phyloP scores from a whole-genome alignment of 2,329 filamentous ascomycete species.

The Metarhizium humberi region DNA sequence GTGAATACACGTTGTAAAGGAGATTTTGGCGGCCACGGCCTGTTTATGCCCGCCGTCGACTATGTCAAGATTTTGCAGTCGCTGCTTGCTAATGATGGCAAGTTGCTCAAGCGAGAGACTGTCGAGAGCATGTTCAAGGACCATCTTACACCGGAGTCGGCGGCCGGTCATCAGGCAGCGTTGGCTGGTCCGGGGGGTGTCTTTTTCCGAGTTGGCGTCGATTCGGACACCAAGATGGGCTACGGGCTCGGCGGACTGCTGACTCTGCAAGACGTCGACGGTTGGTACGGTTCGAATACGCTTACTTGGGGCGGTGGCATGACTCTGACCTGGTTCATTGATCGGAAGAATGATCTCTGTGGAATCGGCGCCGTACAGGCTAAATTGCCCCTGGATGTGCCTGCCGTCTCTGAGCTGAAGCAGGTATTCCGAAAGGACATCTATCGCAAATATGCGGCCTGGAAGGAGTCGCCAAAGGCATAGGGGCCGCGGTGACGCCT shows the following conservation, averaged over 20 bases:
- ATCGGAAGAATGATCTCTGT: conserved; percentile 35
- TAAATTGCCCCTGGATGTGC: conserved; percentile 20
- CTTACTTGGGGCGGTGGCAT: conserved; percentile 37
- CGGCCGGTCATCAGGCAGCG: conserved; percentile 15
- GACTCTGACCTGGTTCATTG: conserved; percentile 38
- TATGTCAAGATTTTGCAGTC: conserved; percentile 27
- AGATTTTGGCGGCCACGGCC: conserved; percentile 35
- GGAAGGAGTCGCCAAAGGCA: neutral
- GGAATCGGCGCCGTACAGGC: conserved; percentile 31
- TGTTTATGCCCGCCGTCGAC: conserved; percentile 26
- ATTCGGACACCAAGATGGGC: conserved; percentile 21
- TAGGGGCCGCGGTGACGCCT: neutral
- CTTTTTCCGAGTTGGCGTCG: conserved; percentile 27
- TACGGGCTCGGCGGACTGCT: conserved; percentile 32
- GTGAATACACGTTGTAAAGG: conserved; percentile 23
- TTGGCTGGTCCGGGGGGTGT: conserved; percentile 20
- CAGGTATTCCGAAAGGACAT: conserved; percentile 31
- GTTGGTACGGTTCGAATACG: conserved; percentile 33
- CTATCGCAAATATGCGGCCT: conserved; percentile 23
- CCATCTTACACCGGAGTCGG: conserved; percentile 26
- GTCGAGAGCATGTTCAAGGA: conserved; percentile 36
- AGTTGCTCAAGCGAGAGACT: conserved; percentile 31
- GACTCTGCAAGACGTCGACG: conserved; percentile 28
- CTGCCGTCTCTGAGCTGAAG: conserved; percentile 23
- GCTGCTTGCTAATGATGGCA: conserved; percentile 38